Evolutionary conservation across 2,329 filamentous ascomycete species (phyloP), one percentile per base, ranked within the genome.

Genomic region (Cladosporium sp.): DNA sequence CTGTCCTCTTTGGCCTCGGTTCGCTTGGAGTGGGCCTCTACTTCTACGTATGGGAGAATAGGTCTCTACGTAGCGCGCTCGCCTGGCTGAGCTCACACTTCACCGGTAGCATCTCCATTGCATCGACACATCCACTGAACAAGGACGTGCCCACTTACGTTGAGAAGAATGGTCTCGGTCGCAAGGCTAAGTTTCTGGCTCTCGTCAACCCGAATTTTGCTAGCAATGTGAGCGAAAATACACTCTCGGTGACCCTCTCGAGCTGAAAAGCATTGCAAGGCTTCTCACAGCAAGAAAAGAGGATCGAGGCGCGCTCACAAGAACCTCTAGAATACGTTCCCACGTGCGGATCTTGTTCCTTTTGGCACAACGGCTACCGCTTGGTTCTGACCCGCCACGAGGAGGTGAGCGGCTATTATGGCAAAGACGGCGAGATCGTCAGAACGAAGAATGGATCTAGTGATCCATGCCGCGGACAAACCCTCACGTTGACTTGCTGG

Each of bases 301-400:
- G n/a, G n/a, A n/a, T n/a, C n/a, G n/a, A n/a, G n/a, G n/a, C n/a
- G n/a, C n/a, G n/a, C n/a, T n/a, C n/a, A n/a, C 43, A 20, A n/a
- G 33, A 56, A 53, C 6, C 56, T 60, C 22, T 57, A 57, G 7
- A 55, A 61, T 39, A 59, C 55, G 36, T 54, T 55, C 6, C 62
- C 65, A 20, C 59, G 60, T 25, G 60, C 59, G 63, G 38, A 62
- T 30, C 18, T 4, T 50, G 51, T 15, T 15, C 20, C 5, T 56
- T 56, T 43, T 41, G 22, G 29, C 48, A 43, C 32, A 18, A 27
- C 7, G 45, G 45, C 18, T 22, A 50, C 15, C 29, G 39, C 3
- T 49, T 57, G 47, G 36, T 36, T 4, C 7, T 47, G 8, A 18
- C 22, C 11, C n/a, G 43, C 8, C 22, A n/a, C 22, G 43, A 47